These are phyloP conservation scores for Cantharellus anzutake DNA, from an alignment of 768 basidiomycete genomes.

Conservation along the genomic window DNA sequence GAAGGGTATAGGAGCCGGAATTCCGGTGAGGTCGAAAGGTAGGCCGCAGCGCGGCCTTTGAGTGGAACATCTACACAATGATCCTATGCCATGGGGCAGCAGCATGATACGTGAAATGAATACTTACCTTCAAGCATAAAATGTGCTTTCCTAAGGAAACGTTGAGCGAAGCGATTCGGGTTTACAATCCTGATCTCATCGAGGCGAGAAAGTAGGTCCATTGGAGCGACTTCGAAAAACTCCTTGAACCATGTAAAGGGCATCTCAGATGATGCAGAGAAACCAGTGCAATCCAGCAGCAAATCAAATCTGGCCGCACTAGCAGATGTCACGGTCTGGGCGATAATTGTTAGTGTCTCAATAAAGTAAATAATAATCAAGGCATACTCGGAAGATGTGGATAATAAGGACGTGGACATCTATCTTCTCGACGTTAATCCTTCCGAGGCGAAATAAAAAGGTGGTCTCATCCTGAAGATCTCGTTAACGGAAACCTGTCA, in stretches of 20 bases:
- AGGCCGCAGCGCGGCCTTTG: no score
- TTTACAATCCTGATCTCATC: conserved; percentile 46
- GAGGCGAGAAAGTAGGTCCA: conserved; percentile 47
- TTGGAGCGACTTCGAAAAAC: conserved; percentile 53
- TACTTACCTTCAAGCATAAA: conserved; percentile 38
- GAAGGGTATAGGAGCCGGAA: neutral
- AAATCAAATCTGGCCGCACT: conserved; percentile 44
- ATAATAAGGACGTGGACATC: conserved; percentile 64
- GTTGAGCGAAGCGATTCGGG: conserved; percentile 48
- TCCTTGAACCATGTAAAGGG: conserved; percentile 70
- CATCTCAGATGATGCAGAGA: conserved; percentile 53
- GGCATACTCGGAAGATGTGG: conserved; percentile 49
- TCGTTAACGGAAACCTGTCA: neutral
- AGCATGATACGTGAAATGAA: neutral
- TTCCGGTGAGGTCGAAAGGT: neutral
- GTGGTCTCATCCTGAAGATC: conserved; percentile 7
- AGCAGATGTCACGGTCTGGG: conserved; percentile 31
- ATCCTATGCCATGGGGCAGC: neutral
- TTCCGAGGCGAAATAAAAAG: conserved; percentile 44
- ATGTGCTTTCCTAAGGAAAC: conserved; percentile 58
- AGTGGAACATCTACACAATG: no score
- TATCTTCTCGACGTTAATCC: conserved; percentile 58
- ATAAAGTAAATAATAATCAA: neutral
- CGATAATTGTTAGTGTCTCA: neutral
- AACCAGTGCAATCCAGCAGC: conserved; percentile 66